Evolutionary conservation across 176 grass and related monocot genomes (phyloP).

Genomic region (Cymbopogon citratus): DNA sequence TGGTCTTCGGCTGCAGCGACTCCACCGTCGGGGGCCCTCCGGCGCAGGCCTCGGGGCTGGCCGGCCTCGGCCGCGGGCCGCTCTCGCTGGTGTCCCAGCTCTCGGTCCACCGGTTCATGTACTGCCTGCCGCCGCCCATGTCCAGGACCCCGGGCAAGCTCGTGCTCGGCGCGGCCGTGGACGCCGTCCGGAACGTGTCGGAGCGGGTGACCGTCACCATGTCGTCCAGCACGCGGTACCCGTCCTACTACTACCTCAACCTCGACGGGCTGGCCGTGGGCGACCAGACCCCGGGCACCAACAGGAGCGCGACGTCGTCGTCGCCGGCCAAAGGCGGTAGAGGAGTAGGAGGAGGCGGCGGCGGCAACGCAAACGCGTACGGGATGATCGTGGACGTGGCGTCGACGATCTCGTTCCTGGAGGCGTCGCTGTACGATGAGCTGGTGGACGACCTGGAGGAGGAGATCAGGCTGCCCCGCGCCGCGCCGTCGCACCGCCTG

Average conservation of each 20-base stretch:
- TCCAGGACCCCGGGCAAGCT: constrained; percentile 23
- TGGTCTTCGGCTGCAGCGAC: constrained; percentile 52
- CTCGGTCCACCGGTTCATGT: constrained; percentile 42
- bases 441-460: constrained; percentile 41
- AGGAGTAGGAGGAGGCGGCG: background rate
- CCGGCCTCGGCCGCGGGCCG: constrained; percentile 40
- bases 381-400: constrained; percentile 60
- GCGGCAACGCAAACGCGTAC: constrained; percentile 3
- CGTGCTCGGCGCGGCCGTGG: constrained; percentile 30
- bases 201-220: constrained; percentile 26
- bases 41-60: constrained; percentile 40
- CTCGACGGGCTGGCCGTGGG: constrained; percentile 44
- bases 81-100: constrained; percentile 53
- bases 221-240: constrained; percentile 16
- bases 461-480: constrained; percentile 47
- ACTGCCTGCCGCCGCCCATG: constrained; percentile 43
- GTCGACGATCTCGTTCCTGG: constrained; percentile 53
- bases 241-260: constrained; percentile 53
- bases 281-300: constrained; percentile 1
- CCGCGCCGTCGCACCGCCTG: constrained; percentile 21
- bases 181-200: constrained; percentile 19
- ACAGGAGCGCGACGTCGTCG: background rate
- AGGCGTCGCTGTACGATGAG: constrained; percentile 48
- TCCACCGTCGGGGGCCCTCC: constrained; percentile 15
- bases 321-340: background rate